phyloP scores from a whole-genome alignment of 352 stramenopile genomes.

The Phytophthora melonis region DNA sequence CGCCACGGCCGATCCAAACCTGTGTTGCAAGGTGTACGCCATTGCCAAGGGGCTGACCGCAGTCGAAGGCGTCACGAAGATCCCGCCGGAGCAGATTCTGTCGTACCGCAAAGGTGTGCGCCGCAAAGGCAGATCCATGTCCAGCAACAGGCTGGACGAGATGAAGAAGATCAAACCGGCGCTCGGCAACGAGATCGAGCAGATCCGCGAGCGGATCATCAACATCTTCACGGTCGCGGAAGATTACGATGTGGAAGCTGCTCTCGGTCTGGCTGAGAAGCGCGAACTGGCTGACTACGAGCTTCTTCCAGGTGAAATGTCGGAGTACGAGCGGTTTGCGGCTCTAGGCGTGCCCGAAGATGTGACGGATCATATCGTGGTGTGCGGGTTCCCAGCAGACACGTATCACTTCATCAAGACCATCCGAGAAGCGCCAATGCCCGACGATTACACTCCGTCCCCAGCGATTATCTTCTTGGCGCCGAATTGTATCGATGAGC shows the following conservation, averaged over 20 bases:
- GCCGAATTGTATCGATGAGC: slow-evolving; percentile 54
- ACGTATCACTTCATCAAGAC: slow-evolving; percentile 79
- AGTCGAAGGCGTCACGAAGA: slow-evolving; percentile 66
- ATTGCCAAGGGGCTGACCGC: slow-evolving; percentile 66
- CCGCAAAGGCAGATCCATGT: slow-evolving; percentile 60
- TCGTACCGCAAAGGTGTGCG: slow-evolving; percentile 79
- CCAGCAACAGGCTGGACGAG: slow-evolving; percentile 33
- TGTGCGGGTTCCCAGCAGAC: slow-evolving; percentile 73
- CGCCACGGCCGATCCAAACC: slow-evolving; percentile 71
- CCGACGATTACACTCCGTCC: slow-evolving; percentile 47
- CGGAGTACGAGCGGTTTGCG: slow-evolving; percentile 70
- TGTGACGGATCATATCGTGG: slow-evolving; percentile 68
- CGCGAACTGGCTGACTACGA: slow-evolving; percentile 5
- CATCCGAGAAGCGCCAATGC: slow-evolving; percentile 62
- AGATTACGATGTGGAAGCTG: slow-evolving; percentile 40
- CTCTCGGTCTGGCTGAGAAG: slow-evolving; percentile 27
- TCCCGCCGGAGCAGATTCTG: slow-evolving; percentile 76
- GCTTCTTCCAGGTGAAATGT: slow-evolving; percentile 26
- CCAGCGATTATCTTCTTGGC: slow-evolving; percentile 70
- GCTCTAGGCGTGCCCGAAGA: slow-evolving; percentile 46
- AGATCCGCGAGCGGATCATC: slow-evolving; percentile 68
- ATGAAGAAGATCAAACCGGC: slow-evolving; percentile 70
- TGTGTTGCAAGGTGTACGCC: slow-evolving; percentile 85
- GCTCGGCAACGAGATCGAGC: slow-evolving; percentile 64
- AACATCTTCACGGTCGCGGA: slow-evolving; percentile 52